A percentile compares a stretch with the other conserved stretches of the same genome.
phyloP scores from a whole-genome alignment of 768 basidiomycete genomes.

The Lyophyllum atratum region DNA sequence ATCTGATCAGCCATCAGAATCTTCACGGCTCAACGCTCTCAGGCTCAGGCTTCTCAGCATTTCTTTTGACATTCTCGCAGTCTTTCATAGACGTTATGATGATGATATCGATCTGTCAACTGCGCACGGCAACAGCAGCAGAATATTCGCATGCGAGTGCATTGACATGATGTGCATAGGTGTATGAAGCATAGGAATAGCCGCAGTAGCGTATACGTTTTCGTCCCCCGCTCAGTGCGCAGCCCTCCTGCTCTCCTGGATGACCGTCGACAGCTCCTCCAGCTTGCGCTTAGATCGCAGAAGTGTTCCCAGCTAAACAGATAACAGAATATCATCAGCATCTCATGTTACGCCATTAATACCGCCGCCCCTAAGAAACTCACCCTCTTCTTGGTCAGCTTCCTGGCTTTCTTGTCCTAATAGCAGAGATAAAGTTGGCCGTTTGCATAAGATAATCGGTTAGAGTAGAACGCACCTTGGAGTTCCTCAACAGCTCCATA shows the following conservation, averaged over 20 bases:
- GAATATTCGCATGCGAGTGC: neutral
- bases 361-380: constrained; percentile 30
- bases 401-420: constrained; percentile 98
- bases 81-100: neutral
- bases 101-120: neutral
- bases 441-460: neutral
- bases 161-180: constrained; percentile 5
- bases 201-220: constrained; percentile 2
- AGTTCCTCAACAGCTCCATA: constrained; percentile 97
- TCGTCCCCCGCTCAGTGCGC: constrained; percentile 36
- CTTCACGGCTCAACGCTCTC: neutral
- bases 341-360: neutral
- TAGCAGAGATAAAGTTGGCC: neutral
- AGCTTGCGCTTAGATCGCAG: constrained; percentile 98
- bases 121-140: neutral
- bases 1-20: neutral
- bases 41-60: neutral
- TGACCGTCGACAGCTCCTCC: constrained; percentile 90
- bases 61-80: neutral
- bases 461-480: constrained; percentile 63
- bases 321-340: constrained; percentile 10
- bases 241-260: constrained; percentile 89
- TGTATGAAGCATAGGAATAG: constrained; percentile 4
- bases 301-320: constrained; percentile 87
- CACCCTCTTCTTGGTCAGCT: constrained; percentile 99